Evolutionary conservation across 257 asterid genomes (phyloP).

Genomic region (Forsythia suspensa): DNA sequence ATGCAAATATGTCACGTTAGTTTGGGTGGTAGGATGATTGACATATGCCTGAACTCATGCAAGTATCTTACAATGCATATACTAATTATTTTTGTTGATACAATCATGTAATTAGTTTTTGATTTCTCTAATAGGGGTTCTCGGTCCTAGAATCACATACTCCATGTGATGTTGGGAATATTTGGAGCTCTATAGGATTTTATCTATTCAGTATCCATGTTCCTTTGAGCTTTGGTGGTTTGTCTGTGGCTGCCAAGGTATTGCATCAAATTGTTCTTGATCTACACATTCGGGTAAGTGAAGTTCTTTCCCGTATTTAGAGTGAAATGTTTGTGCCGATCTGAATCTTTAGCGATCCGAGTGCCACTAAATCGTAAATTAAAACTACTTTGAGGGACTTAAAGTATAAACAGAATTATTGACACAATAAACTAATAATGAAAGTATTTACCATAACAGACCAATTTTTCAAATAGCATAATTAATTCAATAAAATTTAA

Average conservation of each 20-base stretch:
- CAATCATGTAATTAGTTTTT: constrained; percentile 1
- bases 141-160: constrained; percentile 59
- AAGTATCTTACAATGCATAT: neutral
- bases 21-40: neutral
- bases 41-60: neutral
- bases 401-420: no score
- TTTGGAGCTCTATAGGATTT: constrained; percentile 73
- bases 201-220: constrained; percentile 76
- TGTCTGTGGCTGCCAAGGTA: constrained; percentile 56
- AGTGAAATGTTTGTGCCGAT: neutral
- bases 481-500: no score
- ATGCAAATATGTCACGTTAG: neutral
- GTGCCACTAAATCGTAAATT: no score
- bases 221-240: constrained; percentile 89
- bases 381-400: no score
- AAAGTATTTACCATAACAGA: no score
- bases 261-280: constrained; percentile 56
- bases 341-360: no score
- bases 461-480: no score
- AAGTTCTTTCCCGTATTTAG: neutral
- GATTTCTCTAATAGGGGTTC: constrained; percentile 53
- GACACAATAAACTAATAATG: no score
- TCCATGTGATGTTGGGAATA: constrained; percentile 50
- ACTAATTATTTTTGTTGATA: constrained; percentile 8
- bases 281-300: constrained; percentile 60